Base-by-base conservation (phyloP, 1,139 yeast genomes). In the Taphrina flavorubra region DNA sequence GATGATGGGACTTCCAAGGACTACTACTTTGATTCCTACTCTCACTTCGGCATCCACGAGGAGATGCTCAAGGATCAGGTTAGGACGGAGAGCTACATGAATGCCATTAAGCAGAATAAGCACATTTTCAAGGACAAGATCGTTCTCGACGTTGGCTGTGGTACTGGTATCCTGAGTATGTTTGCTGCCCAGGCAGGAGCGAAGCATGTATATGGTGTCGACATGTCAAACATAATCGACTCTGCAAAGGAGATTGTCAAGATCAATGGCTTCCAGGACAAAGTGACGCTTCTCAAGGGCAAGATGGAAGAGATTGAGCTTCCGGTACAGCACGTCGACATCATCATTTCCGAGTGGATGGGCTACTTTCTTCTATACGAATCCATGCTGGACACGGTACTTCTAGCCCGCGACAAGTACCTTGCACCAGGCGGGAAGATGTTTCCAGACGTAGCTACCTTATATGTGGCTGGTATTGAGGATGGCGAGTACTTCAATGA, bases 271-370 rank as follows among this genome's bases (percentile, higher is more conserved):
- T 86, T 90, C 72, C 82, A 85, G 61, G 96, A 92, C 79, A 89
- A 89, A 77, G 92, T 95, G 77, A 92, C 98, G 53, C 81, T 92
- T 71, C 80, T 94, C 70, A 90, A 90, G 79, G 99, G 99, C 64
- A 95, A 95, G 79, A 84, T 95, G 80, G 99, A 95, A 81, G 99
- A 95, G 76, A 92, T 94, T 70, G 85, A 81, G 70, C 82, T 95
- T 75, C 99, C 99, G 58, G 87, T 73, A 70, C 78, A 77, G 58
- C 74, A 89, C 77, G 99, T 95, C 65, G 99, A 95, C 78, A 94
- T 95, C 74, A 95, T 95, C 74, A 89, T 95, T 71, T 88, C 96
- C 72, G 99, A 95, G 81, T 95, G 99, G 99, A 95, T 95, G 99
- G 99, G 99, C 20, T 95, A 95, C 81, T 95, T 95, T 77, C 81